These are phyloP conservation scores for Calamus simplicifolius DNA, from an alignment of 176 grass and related monocot genomes.

Conservation along the genomic window DNA sequence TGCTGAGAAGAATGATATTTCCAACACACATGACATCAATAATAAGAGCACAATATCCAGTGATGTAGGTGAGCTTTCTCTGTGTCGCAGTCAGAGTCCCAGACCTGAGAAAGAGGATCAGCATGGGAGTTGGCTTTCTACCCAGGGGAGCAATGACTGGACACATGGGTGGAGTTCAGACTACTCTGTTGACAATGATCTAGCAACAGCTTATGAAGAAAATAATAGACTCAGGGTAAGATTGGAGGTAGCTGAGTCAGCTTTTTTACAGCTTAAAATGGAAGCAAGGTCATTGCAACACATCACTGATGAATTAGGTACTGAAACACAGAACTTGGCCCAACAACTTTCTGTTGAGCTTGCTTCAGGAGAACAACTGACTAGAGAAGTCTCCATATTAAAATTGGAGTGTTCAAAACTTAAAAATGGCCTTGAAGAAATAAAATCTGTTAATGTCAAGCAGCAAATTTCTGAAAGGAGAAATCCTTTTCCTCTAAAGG, in stretches of 20 bases:
- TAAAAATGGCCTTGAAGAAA: constrained; percentile 70
- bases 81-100: constrained; percentile 47
- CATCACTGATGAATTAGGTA: constrained; percentile 60
- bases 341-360: constrained; percentile 69
- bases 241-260: constrained; percentile 80
- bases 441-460: constrained; percentile 54
- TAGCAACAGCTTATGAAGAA: constrained; percentile 60
- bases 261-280: constrained; percentile 81
- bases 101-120: constrained; percentile 32
- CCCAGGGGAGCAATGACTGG: constrained; percentile 76
- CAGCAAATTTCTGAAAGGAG: constrained; percentile 29
- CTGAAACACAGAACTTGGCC: constrained; percentile 62
- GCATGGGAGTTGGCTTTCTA: constrained; percentile 41
- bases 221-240: constrained; percentile 60
- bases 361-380: constrained; percentile 66
- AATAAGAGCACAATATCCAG: constrained; percentile 34
- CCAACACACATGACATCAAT: constrained; percentile 40
- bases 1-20: constrained; percentile 75
- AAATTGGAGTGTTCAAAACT: constrained; percentile 72
- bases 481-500: constrained; percentile 8
- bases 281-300: constrained; percentile 72
- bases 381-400: constrained; percentile 61
- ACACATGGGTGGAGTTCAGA: constrained; percentile 60
- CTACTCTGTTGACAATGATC: constrained; percentile 48
- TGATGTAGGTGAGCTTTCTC: constrained; percentile 30